Percentiles rank a stretch among this genome's conserved stretches.
These are phyloP conservation scores for Boletus pseudo-olivaceus DNA, from an alignment of 768 basidiomycete species.

Conservation along the genomic window DNA sequence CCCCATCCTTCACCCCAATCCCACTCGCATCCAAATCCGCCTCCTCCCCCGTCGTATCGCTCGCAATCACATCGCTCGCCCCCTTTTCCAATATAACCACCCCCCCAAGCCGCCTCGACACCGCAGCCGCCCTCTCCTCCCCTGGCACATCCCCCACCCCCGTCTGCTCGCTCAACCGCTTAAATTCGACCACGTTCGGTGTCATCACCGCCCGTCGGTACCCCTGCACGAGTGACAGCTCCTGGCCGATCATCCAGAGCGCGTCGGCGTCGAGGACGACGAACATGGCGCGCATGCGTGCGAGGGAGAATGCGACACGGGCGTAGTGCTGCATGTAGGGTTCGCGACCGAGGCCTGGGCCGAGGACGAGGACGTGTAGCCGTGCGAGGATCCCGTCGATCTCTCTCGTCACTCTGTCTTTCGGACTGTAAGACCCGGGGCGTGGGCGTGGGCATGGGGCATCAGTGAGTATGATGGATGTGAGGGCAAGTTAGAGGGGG, in stretches of 20 bases:
- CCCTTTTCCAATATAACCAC: slow-evolving; percentile 93
- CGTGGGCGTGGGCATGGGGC: background rate
- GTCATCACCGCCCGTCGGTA: slow-evolving; percentile 88
- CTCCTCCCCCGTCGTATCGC: slow-evolving; percentile 59
- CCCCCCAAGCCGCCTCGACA: slow-evolving; percentile 78
- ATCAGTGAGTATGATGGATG: background rate
- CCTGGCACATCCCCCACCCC: slow-evolving; percentile 46
- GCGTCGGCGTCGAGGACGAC: slow-evolving; percentile 95
- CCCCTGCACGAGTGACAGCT: slow-evolving; percentile 70
- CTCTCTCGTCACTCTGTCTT: slow-evolving; percentile 45
- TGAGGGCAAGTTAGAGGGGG: background rate
- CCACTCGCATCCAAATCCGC: slow-evolving; percentile 45
- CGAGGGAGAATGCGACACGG: slow-evolving; percentile 68
- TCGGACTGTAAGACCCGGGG: slow-evolving; percentile 36
- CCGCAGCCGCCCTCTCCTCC: slow-evolving; percentile 57
- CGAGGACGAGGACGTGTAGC: slow-evolving; percentile 89
- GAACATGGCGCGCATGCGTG: slow-evolving; percentile 73
- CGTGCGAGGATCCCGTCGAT: slow-evolving; percentile 73
- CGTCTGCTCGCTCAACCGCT: slow-evolving; percentile 70
- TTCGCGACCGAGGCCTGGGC: slow-evolving; percentile 92
- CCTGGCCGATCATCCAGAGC: slow-evolving; percentile 76
- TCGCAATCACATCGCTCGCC: slow-evolving; percentile 73
- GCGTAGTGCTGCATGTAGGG: slow-evolving; percentile 86
- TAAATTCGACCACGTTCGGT: slow-evolving; percentile 93
- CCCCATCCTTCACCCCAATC: slow-evolving; percentile 38